Base-by-base conservation (phyloP, 441 rosid species). In the Rhodomyrtus psidioides region DNA sequence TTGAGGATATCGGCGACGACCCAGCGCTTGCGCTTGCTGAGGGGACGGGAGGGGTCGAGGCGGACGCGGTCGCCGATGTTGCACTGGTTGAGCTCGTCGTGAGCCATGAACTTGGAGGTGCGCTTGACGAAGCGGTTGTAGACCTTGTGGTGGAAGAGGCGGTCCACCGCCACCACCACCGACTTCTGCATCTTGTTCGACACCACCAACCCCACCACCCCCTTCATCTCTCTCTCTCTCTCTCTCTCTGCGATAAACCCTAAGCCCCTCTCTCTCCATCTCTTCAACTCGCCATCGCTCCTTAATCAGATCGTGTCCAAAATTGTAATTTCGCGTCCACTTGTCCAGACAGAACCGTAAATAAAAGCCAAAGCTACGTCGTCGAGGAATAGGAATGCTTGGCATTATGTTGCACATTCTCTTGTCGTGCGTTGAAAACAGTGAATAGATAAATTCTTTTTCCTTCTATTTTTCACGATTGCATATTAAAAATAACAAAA, bases 141-240 rank as follows among this genome's bases (percentile, higher is more conserved):
- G 74, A 94, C 65, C 87, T 94, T 94, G 91, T 95, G 87, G 88
- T 94, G 98, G 90, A 97, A 97, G 44, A 97, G 94, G 62, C 98
- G 91, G 82, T 96, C 99, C 85, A 97, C 98, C 6, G 98, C 98
- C 65, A 93, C 98, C 60, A 95, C 96, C 81, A 95, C 98, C 3
- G 99, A 96, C 84, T 96, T 97, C 93, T 96, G 99, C 99, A 97
- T 96, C 93, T 97, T 97, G 91, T 96, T 97, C 82, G 99, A 97
- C 55, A 96, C 98, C 85, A 96, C 98, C 89, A 94, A 87, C 23
- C 98, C 97, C 86, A 95, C 93, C 84, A 96, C 94, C 12, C 96
- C 90, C 89, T 94, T 93, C 95, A 94, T 88, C 56, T 53, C 84
- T 53, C 7, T 44, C 46, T 26, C 34, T 49, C 15, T 34, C 42